These are phyloP conservation scores for Epichloe uncinata DNA, from an alignment of 2,329 filamentous ascomycete species.

Conservation along the genomic window DNA sequence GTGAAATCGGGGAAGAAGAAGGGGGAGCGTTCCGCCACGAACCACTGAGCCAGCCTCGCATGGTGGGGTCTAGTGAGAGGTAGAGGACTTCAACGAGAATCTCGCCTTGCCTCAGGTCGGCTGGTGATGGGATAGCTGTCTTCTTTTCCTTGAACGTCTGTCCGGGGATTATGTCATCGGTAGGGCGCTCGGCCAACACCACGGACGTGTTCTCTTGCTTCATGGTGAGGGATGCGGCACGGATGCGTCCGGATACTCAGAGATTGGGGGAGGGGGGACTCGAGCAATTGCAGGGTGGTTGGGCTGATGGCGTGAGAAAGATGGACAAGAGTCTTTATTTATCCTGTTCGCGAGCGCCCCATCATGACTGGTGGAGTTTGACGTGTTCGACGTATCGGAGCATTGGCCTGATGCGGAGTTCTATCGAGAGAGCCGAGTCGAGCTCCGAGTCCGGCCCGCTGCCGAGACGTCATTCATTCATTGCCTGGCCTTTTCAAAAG, in stretches of 20 bases:
- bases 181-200: constrained; percentile 51
- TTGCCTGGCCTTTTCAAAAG: too few relatives aligned
- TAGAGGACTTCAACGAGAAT: constrained; percentile 49
- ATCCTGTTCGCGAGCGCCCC: background rate
- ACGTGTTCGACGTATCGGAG: too few relatives aligned
- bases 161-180: constrained; percentile 45
- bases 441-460: too few relatives aligned
- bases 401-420: too few relatives aligned
- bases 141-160: constrained; percentile 46
- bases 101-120: constrained; percentile 48
- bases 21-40: constrained; percentile 6
- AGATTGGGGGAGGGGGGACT: background rate
- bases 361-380: background rate
- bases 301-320: background rate
- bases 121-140: constrained; percentile 34
- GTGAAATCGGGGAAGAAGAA: too few relatives aligned
- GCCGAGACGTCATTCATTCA: too few relatives aligned
- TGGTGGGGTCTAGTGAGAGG: constrained; percentile 60
- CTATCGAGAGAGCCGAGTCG: too few relatives aligned
- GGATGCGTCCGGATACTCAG: background rate
- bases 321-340: background rate
- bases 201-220: constrained; percentile 34
- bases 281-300: background rate
- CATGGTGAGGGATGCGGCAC: constrained; percentile 19
- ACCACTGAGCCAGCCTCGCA: constrained; percentile 59